Conservation (phyloP, 1,284 basidiomycete genomes). For the Inonotus hispidus region DNA sequence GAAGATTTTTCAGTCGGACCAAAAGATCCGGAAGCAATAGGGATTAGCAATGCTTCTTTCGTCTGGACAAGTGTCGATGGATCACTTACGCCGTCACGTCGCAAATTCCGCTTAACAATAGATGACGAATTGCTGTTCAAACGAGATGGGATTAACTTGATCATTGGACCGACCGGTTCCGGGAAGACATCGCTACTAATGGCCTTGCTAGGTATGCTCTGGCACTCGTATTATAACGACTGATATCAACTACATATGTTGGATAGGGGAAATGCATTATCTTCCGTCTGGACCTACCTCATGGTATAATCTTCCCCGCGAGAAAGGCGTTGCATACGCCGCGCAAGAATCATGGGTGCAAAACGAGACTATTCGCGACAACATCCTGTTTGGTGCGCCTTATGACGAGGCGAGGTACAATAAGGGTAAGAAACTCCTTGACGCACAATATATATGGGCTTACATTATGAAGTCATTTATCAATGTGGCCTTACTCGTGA, state of each 20-base stretch:
- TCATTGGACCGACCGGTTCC: slow-evolving; percentile 57
- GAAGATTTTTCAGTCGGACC: slow-evolving; percentile 19
- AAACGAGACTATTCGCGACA: slow-evolving; percentile 46
- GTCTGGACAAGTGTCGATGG: slow-evolving; percentile 33
- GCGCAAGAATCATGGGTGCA: slow-evolving; percentile 76
- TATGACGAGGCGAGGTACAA: slow-evolving; percentile 40
- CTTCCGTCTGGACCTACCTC: slow-evolving; percentile 45
- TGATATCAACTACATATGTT: slow-evolving; percentile 16
- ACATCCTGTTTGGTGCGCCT: slow-evolving; percentile 39
- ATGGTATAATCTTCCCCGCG: slow-evolving; percentile 63
- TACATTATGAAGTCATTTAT: slow-evolving; percentile 23
- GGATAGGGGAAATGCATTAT: slow-evolving; percentile 58
- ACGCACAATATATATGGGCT: not conserved
- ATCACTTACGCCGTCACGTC: slow-evolving; percentile 26
- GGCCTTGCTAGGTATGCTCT: slow-evolving; percentile 43
- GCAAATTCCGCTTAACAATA: slow-evolving; percentile 44
- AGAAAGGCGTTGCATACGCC: slow-evolving; percentile 65
- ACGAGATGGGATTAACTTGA: slow-evolving; percentile 52
- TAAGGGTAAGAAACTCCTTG: slow-evolving; percentile 30
- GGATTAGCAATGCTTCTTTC: slow-evolving; percentile 39
- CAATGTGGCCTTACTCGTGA: slow-evolving; percentile 34
- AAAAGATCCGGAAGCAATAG: slow-evolving; percentile 29
- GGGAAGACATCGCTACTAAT: slow-evolving; percentile 49
- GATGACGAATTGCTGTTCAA: slow-evolving; percentile 53
- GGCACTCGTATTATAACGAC: slow-evolving; percentile 13